Conservation (phyloP, 768 basidiomycete species). For the Cyathus striatus region DNA sequence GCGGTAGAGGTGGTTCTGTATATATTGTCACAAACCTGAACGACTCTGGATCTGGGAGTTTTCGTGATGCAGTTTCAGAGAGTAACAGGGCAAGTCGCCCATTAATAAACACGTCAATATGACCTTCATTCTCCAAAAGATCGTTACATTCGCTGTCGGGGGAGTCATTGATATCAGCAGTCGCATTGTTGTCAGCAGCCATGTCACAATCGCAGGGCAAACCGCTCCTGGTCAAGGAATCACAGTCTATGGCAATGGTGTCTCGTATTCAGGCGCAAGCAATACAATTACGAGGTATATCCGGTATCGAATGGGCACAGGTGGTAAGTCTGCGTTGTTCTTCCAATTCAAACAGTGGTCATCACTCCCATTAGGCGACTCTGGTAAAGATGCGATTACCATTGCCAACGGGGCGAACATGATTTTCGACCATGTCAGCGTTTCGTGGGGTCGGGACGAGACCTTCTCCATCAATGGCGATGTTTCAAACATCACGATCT, state of each 20-base stretch:
- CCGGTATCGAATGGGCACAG: constrained; percentile 22
- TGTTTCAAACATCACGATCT: constrained; percentile 29
- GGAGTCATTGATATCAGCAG: constrained; percentile 24
- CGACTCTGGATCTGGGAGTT: constrained; percentile 26
- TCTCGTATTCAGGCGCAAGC: constrained; percentile 23
- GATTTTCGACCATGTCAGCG: constrained; percentile 31
- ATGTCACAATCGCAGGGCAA: constrained; percentile 26
- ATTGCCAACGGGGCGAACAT: constrained; percentile 28
- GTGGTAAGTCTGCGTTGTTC: constrained; percentile 10
- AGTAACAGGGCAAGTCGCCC: constrained; percentile 16
- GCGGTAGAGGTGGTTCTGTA: constrained; percentile 25
- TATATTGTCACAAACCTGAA: constrained; percentile 29
- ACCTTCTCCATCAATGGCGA: constrained; percentile 30
- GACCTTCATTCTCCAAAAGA: too few relatives aligned
- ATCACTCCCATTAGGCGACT: constrained; percentile 15
- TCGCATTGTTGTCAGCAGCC: constrained; percentile 23
- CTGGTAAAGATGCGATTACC: constrained; percentile 27
- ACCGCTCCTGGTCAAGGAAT: constrained; percentile 34
- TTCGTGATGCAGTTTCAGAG: constrained; percentile 27
- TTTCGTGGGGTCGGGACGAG: constrained; percentile 29
- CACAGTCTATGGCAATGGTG: constrained; percentile 28
- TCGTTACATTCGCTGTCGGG: constrained; percentile 27
- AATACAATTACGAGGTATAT: constrained; percentile 24
- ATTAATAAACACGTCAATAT: background rate
- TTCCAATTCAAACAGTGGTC: background rate